Conservation (phyloP, 257 asterid species). For the Hygrophila difformis region DNA sequence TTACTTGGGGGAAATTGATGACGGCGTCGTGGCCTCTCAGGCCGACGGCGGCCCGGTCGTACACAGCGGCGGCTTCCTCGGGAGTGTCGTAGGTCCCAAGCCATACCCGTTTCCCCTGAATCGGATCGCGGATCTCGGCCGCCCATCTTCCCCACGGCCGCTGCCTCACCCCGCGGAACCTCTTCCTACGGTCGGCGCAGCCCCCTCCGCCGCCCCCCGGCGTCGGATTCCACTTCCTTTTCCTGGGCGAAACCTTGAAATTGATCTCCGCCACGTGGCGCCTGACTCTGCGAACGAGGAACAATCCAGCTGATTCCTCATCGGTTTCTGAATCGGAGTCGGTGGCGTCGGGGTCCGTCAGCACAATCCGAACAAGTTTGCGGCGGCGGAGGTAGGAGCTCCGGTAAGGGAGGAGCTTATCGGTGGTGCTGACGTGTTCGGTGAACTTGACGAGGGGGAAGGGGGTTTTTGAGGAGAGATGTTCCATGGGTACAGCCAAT, state of each 20-base stretch:
- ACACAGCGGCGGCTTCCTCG: conserved; percentile 75
- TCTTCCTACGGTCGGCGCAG: conserved; percentile 26
- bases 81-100: conserved; percentile 77
- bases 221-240: too few species aligned
- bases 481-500: conserved; percentile 18
- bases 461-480: too few species aligned
- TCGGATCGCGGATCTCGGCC: conserved; percentile 84
- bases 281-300: conserved; percentile 28
- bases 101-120: conserved; percentile 67
- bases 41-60: conserved; percentile 67
- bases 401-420: conserved; percentile 23
- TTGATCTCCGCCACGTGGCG: conserved; percentile 58
- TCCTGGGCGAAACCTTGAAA: conserved; percentile 18
- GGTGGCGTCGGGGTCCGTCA: conserved; percentile 68
- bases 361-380: conserved; percentile 34
- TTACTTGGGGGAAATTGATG: conserved; percentile 41
- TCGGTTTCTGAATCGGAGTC: conserved; percentile 44
- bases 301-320: conserved; percentile 6
- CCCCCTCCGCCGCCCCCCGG: conserved; percentile 13
- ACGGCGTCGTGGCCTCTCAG: conserved; percentile 61
- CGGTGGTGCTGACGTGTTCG: conserved; percentile 38
- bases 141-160: conserved; percentile 96
- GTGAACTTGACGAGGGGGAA: conserved; percentile 33
- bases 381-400: conserved; percentile 8
- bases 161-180: conserved; percentile 70